phyloP scores from a whole-genome alignment of 768 basidiomycete species.

The Suillus occidentalis region DNA sequence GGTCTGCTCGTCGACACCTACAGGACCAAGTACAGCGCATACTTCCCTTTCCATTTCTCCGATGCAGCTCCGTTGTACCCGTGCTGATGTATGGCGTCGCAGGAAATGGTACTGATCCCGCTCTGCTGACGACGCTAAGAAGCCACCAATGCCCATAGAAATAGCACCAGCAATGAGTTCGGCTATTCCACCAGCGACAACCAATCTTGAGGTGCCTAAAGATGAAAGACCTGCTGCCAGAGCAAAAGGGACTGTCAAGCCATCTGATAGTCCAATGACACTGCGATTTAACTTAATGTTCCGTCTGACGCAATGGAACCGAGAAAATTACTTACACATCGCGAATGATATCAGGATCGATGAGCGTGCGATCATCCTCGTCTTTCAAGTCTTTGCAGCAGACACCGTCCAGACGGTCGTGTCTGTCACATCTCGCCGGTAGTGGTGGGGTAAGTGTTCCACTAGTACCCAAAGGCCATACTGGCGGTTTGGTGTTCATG shows the following conservation, averaged over 20 bases:
- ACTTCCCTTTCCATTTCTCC: constrained; percentile 98
- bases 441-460: constrained; percentile 44
- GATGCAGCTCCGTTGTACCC: constrained; percentile 83
- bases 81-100: constrained; percentile 66
- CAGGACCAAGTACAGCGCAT: constrained; percentile 77
- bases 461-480: constrained; percentile 62
- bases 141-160: constrained; percentile 98
- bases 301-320: neutral
- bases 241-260: constrained; percentile 90
- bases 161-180: constrained; percentile 97
- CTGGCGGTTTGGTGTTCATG: constrained; percentile 43
- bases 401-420: constrained; percentile 56
- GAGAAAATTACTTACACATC: constrained; percentile 63
- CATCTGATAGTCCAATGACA: constrained; percentile 86
- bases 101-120: constrained; percentile 91
- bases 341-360: constrained; percentile 85
- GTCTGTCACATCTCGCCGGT: constrained; percentile 56
- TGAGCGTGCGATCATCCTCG: constrained; percentile 75
- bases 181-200: constrained; percentile 90
- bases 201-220: constrained; percentile 86
- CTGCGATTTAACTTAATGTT: constrained; percentile 36
- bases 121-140: constrained; percentile 95
- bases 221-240: constrained; percentile 87
- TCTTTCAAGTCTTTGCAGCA: constrained; percentile 89
- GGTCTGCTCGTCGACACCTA: constrained; percentile 85